Evolutionary conservation across 805 yeast species (phyloP).

Genomic region (Helenozyma baotianmanensis): DNA sequence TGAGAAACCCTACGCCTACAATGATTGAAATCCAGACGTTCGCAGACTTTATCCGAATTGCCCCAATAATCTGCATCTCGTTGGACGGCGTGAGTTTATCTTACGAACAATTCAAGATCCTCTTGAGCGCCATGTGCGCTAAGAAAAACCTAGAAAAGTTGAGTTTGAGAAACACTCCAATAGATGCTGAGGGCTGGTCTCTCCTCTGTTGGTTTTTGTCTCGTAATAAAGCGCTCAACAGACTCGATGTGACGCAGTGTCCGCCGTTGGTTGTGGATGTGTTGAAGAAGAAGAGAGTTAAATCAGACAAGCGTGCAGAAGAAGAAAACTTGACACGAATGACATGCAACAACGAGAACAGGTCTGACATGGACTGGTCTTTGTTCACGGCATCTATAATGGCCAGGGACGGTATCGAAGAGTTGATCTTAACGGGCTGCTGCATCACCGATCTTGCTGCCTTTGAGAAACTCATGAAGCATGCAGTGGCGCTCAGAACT

Average conservation of each 20-base stretch:
- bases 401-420: slow-evolving; percentile 73
- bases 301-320: slow-evolving; percentile 13
- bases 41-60: slow-evolving; percentile 81
- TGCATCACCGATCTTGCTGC: slow-evolving; percentile 50
- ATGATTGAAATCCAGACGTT: slow-evolving; percentile 83
- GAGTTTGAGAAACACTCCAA: slow-evolving; percentile 72
- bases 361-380: slow-evolving; percentile 82
- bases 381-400: slow-evolving; percentile 65
- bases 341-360: slow-evolving; percentile 46
- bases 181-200: slow-evolving; percentile 73
- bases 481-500: slow-evolving; percentile 54
- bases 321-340: slow-evolving; percentile 34
- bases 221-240: slow-evolving; percentile 52
- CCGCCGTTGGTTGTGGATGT: slow-evolving; percentile 44
- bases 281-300: slow-evolving; percentile 31
- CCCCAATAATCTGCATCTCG: slow-evolving; percentile 70
- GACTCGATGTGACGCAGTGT: slow-evolving; percentile 70
- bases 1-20: slow-evolving; percentile 86
- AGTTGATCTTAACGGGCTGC: slow-evolving; percentile 74
- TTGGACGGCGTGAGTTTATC: slow-evolving; percentile 77
- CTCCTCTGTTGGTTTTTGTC: slow-evolving; percentile 70
- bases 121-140: slow-evolving; percentile 66
- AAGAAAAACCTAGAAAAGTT: slow-evolving; percentile 66
- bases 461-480: slow-evolving; percentile 51
- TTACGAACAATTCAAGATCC: slow-evolving; percentile 67